These are phyloP conservation scores for Sarocladium brachiariae DNA, from an alignment of 2,329 filamentous ascomycete genomes.

Conservation along the genomic window DNA sequence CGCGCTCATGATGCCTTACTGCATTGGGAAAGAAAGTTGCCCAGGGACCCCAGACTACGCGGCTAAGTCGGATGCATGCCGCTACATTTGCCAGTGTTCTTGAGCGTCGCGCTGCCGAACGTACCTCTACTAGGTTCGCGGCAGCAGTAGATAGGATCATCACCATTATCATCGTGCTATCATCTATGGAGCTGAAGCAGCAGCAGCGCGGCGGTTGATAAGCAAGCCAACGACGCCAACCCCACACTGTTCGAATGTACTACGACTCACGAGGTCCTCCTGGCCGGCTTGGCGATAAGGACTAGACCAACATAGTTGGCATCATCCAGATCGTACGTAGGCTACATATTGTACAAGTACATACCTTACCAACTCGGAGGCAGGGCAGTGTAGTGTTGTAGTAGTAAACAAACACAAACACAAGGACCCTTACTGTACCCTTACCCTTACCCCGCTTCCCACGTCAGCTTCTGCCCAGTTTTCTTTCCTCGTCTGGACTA, in stretches of 20 bases:
- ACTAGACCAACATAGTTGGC: not conserved
- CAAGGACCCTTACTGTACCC: too few relatives aligned
- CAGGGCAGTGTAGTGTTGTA: too few relatives aligned
- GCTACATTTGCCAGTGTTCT: too few relatives aligned
- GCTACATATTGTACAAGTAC: too few relatives aligned
- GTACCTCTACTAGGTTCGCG: not conserved
- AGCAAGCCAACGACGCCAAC: not conserved
- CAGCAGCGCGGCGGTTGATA: not conserved
- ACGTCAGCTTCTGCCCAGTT: not conserved
- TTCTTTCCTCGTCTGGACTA: conserved; percentile 1
- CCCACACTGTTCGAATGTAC: too few relatives aligned
- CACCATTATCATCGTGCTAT: too few relatives aligned
- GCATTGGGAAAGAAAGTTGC: not conserved
- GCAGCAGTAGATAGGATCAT: not conserved
- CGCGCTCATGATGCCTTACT: not conserved
- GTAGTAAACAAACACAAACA: too few relatives aligned
- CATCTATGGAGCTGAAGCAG: not conserved
- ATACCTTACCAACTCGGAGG: too few relatives aligned
- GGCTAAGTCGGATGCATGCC: too few relatives aligned
- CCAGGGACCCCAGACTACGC: not conserved
- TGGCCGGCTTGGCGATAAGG: not conserved
- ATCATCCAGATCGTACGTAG: too few relatives aligned
- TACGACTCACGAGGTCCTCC: too few relatives aligned
- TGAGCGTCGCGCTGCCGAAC: too few relatives aligned
- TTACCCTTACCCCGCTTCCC: not conserved